Evolutionary conservation across 495 filamentous ascomycete genomes (phyloP).

Genomic region (Aspergillus mulundensis): DNA sequence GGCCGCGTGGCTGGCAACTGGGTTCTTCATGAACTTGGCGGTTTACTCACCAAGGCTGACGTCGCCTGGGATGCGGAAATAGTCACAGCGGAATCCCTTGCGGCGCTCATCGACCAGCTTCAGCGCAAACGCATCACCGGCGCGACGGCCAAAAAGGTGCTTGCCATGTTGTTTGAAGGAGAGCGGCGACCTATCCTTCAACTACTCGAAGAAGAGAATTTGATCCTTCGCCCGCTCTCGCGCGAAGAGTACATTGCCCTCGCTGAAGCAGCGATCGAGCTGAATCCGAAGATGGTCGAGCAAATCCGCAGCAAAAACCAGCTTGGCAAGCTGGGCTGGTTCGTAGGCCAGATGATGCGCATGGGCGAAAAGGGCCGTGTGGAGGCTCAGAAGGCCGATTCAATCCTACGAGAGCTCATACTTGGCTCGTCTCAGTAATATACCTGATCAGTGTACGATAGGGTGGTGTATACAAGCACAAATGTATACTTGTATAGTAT

Average conservation of each 20-base stretch:
- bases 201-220: slow-evolving; percentile 60
- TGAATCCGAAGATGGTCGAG: slow-evolving; percentile 58
- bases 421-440: slow-evolving; percentile 17
- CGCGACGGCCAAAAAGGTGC: slow-evolving; percentile 68
- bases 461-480: not conserved
- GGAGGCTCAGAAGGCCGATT: slow-evolving; percentile 69
- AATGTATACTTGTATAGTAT: not conserved
- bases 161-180: slow-evolving; percentile 56
- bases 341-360: slow-evolving; percentile 90
- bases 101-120: slow-evolving; percentile 62
- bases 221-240: slow-evolving; percentile 59
- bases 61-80: slow-evolving; percentile 49
- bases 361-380: slow-evolving; percentile 70
- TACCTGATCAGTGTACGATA: not conserved
- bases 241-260: slow-evolving; percentile 45
- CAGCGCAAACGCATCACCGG: slow-evolving; percentile 67
- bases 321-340: slow-evolving; percentile 75
- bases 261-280: slow-evolving; percentile 36
- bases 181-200: slow-evolving; percentile 49
- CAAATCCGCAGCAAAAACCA: slow-evolving; percentile 64
- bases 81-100: slow-evolving; percentile 58
- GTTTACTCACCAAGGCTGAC: slow-evolving; percentile 56
- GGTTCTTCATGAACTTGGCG: slow-evolving; percentile 87
- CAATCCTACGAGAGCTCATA: slow-evolving; percentile 55
- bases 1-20: slow-evolving; percentile 55